Conservation (phyloP, 805 yeast genomes). For the Maudiozyma barnettii region DNA sequence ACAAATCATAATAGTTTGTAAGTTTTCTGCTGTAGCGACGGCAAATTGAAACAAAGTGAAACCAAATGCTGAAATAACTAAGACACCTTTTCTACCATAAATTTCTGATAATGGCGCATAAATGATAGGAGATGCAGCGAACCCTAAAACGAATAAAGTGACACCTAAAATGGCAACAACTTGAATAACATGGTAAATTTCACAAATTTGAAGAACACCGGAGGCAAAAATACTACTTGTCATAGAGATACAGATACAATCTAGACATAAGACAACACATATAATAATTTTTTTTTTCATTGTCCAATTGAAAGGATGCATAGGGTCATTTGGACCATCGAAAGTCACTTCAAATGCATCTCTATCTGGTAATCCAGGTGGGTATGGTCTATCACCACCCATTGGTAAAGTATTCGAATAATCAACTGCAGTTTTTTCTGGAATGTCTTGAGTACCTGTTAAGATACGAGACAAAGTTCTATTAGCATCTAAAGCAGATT, state of each 20-base stretch:
- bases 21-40: constrained; percentile 63
- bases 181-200: constrained; percentile 47
- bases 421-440: constrained; percentile 8
- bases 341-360: constrained; percentile 56
- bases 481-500: constrained; percentile 7
- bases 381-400: constrained; percentile 61
- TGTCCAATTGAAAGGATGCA: constrained; percentile 75
- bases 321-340: constrained; percentile 73
- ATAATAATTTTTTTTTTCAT: constrained; percentile 35
- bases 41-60: constrained; percentile 60
- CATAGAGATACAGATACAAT: constrained; percentile 49
- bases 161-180: constrained; percentile 67
- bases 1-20: constrained; percentile 68
- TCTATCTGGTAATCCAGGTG: constrained; percentile 49
- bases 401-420: constrained; percentile 29
- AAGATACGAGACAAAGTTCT: constrained; percentile 12
- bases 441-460: constrained; percentile 7
- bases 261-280: constrained; percentile 38
- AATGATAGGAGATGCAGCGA: constrained; percentile 83
- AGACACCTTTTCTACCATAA: constrained; percentile 58
- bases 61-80: constrained; percentile 48
- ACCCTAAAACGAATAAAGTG: constrained; percentile 78
- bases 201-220: constrained; percentile 41
- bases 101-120: constrained; percentile 88
- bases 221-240: constrained; percentile 80